phyloP scores from a whole-genome alignment of 2,329 filamentous ascomycete species.

The Rosellinia necatrix region DNA sequence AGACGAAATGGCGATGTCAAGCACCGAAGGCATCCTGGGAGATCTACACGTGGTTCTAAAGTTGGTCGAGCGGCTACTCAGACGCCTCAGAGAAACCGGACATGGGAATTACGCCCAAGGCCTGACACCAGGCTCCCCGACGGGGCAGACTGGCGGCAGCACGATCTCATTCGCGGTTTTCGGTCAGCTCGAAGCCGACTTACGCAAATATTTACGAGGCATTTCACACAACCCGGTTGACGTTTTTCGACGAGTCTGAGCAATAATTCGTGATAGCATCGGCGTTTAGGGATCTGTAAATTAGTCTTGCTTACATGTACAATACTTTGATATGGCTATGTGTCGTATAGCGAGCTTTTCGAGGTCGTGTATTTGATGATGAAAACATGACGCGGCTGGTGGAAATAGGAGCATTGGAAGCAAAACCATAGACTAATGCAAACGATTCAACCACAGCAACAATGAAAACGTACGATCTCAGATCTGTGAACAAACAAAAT shows the following conservation, averaged over 20 bases:
- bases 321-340: conserved; percentile 14
- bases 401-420: conserved; percentile 6
- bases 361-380: conserved; percentile 20
- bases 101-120: conserved; percentile 13
- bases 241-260: conserved; percentile 24
- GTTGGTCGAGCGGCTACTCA: conserved; percentile 29
- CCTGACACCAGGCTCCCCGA: conserved; percentile 4
- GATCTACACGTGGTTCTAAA: conserved; percentile 31
- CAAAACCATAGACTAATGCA: conserved; percentile 20
- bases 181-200: conserved; percentile 28
- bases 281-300: conserved; percentile 26
- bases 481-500: conserved; percentile 12
- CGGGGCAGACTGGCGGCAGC: conserved; percentile 8
- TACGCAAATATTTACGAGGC: conserved; percentile 26
- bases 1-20: conserved; percentile 21
- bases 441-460: conserved; percentile 8
- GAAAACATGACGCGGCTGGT: background rate
- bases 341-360: conserved; percentile 1
- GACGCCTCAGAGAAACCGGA: conserved; percentile 26
- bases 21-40: conserved; percentile 27
- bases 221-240: conserved; percentile 29
- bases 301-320: conserved; percentile 22
- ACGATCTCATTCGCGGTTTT: conserved; percentile 30
- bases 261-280: conserved; percentile 12
- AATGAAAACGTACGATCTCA: background rate